Base-by-base conservation (phyloP, 148 eudicot genomes). In the Persicaria tinctoria region DNA sequence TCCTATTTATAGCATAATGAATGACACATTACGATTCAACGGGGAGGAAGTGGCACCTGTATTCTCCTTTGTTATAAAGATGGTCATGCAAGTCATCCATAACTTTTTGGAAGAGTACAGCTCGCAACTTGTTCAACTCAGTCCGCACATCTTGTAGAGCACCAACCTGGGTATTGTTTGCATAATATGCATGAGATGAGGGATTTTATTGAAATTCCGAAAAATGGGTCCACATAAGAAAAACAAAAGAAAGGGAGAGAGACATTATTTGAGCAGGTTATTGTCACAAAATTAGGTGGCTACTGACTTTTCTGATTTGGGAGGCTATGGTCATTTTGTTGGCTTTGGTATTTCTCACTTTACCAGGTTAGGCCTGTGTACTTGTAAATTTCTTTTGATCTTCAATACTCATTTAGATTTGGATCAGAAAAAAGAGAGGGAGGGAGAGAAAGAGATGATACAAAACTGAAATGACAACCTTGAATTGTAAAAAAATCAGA, bases 141-240 rank as follows among this genome's bases (percentile, higher is more conserved):
- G 97, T 89, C 79, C 90, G 85, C 73, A 96, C 90, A 87, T 96
- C 99, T 89, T 90, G 99, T 79, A 96, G 97, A 77, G 97, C 99
- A 59, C 97, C 99, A 84, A 96, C 97, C 99, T 96, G 83, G 60
- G 73, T 1, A 32, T 63, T 63, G 45, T 62, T 62, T 32, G 10
- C 44, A 63, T 9, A 63, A 32, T 63, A 63, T 27, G 68, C 45
- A 63, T 63, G 45, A 63, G 45, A 63, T 63, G 16, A 63, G n/a
- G 46, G 45, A 38, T 63, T 63, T 63, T 63, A 14, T 12, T 9
- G 18, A 59, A 63, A 32, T 63, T 63, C 45, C 9, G 45, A 63
- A 17, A 54, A 54, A 63, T 6, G 6, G 46, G 16, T 11, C 68
- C 68, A 11, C 16, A 63, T 63, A 32, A 27, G 45, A 12, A 4